These are phyloP conservation scores for Moesziomyces globuligerus DNA, from an alignment of 1,284 basidiomycete species.

Conservation along the genomic window DNA sequence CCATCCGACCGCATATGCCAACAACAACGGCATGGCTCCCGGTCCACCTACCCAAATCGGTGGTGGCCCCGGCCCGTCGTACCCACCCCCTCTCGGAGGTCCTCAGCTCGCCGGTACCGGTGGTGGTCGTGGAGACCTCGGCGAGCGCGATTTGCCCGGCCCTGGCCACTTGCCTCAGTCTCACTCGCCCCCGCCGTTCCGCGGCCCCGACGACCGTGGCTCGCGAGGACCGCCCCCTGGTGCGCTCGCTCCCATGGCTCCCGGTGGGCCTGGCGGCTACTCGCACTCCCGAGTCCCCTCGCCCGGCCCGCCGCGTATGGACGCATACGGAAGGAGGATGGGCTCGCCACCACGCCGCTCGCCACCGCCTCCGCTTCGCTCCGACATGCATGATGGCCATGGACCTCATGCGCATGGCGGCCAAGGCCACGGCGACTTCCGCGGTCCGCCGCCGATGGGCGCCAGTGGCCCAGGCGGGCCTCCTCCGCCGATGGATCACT, in stretches of 20 bases:
- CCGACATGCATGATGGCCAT: slow-evolving; percentile 33
- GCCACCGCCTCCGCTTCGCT: slow-evolving; percentile 34
- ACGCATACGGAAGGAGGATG: slow-evolving; percentile 40
- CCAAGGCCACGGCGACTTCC: slow-evolving; percentile 34
- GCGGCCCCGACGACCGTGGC: slow-evolving; percentile 52
- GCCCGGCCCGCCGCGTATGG: slow-evolving; percentile 35
- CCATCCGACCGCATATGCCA: slow-evolving; percentile 85
- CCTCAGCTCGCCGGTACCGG: slow-evolving; percentile 47
- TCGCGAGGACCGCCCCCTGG: slow-evolving; percentile 39
- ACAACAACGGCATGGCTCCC: slow-evolving; percentile 49
- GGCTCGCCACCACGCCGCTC: slow-evolving; percentile 45
- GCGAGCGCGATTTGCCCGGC: slow-evolving; percentile 52
- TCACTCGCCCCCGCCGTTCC: slow-evolving; percentile 54
- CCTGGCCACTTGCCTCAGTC: slow-evolving; percentile 44
- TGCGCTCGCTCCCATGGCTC: slow-evolving; percentile 35
- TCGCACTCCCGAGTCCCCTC: slow-evolving; percentile 45
- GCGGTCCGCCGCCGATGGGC: slow-evolving; percentile 30
- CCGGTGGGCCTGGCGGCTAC: slow-evolving; percentile 33
- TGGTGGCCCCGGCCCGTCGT: slow-evolving; percentile 35
- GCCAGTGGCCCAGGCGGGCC: slow-evolving; percentile 28
- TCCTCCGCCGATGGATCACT: slow-evolving; percentile 42
- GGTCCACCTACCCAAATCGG: slow-evolving; percentile 58
- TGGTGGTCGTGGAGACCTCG: slow-evolving; percentile 24
- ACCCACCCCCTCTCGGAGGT: slow-evolving; percentile 36
- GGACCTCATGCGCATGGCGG: slow-evolving; percentile 14